A percentile compares a stretch with the other conserved stretches of the same genome.
These are phyloP conservation scores for Macrophomina phaseolina DNA, from an alignment of 2,329 filamentous ascomycete species.

Conservation along the genomic window DNA sequence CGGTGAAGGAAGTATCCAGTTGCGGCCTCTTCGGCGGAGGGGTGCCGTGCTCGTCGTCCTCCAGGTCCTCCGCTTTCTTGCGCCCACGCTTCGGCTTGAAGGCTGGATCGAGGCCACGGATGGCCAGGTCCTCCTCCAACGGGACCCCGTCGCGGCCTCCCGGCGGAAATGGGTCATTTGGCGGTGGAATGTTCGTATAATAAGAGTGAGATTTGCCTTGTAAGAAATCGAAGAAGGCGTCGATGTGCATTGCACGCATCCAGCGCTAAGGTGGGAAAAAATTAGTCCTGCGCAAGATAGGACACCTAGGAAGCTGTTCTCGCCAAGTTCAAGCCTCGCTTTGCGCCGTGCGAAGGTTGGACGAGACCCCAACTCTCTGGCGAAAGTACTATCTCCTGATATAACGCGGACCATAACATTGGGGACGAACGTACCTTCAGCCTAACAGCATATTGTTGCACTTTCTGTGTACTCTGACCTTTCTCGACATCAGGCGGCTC, in stretches of 20 bases:
- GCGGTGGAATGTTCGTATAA: slow-evolving; percentile 75
- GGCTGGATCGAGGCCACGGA: slow-evolving; percentile 82
- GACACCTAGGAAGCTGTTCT: no score
- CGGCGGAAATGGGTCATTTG: slow-evolving; percentile 66
- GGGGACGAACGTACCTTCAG: slow-evolving; percentile 70
- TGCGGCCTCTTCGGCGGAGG: slow-evolving; percentile 64
- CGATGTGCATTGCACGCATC: slow-evolving; percentile 96
- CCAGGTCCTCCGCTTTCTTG: slow-evolving; percentile 64
- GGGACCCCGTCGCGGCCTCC: slow-evolving; percentile 79
- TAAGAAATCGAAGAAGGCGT: slow-evolving; percentile 92
- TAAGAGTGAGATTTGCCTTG: slow-evolving; percentile 79
- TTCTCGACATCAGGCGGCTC: slow-evolving; percentile 81
- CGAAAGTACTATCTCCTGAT: no score
- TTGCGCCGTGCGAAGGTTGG: no score
- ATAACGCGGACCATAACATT: no score
- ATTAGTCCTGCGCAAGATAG: neutral
- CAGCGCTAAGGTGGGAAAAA: slow-evolving; percentile 66
- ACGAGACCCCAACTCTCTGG: no score
- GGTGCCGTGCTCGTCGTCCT: slow-evolving; percentile 60
- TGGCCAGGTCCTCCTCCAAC: slow-evolving; percentile 85
- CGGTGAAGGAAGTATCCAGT: slow-evolving; percentile 56
- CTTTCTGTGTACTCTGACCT: slow-evolving; percentile 88
- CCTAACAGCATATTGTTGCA: slow-evolving; percentile 91
- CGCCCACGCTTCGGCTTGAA: slow-evolving; percentile 66
- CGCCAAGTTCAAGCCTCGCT: no score